phyloP scores from a whole-genome alignment of 192 early-diverging fungal species.

The Coemansia umbellata region DNA sequence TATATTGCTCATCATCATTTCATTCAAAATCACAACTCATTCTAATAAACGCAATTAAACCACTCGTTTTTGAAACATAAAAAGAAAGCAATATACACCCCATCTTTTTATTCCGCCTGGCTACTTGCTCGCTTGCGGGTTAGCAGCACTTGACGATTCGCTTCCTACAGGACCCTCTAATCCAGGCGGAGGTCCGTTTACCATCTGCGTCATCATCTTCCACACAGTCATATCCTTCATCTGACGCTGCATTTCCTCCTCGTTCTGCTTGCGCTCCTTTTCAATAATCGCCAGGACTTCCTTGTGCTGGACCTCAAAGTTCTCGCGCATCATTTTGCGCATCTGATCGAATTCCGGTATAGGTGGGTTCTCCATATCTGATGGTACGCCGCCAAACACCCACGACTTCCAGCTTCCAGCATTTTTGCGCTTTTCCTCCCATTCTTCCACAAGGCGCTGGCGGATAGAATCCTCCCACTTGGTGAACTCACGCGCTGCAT shows the following conservation, averaged over 20 bases:
- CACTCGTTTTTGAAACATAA: too few relatives aligned
- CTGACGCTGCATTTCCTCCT: conserved; percentile 69
- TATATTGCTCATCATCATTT: too few relatives aligned
- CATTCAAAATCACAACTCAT: too few relatives aligned
- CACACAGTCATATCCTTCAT: conserved; percentile 91
- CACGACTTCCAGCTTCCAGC: conserved; percentile 56
- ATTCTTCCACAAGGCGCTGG: conserved; percentile 57
- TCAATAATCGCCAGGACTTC: conserved; percentile 63
- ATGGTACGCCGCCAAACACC: conserved; percentile 41
- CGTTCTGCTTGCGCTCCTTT: conserved; percentile 65
- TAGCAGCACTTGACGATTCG: not conserved
- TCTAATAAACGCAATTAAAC: too few relatives aligned
- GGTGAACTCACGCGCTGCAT: conserved; percentile 67
- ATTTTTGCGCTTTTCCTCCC: conserved; percentile 63
- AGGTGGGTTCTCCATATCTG: conserved; percentile 59
- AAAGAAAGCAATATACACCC: too few relatives aligned
- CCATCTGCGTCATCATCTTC: conserved; percentile 63
- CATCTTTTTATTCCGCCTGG: too few relatives aligned
- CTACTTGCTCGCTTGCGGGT: not conserved
- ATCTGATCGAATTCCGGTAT: conserved; percentile 61
- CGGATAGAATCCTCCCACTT: conserved; percentile 67
- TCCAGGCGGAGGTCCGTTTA: conserved; percentile 15
- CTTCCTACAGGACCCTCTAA: not conserved
- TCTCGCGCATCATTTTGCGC: conserved; percentile 56
- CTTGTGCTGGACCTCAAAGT: conserved; percentile 67